These are phyloP conservation scores for Rhodocollybia butyracea DNA, from an alignment of 768 basidiomycete genomes.

Conservation along the genomic window DNA sequence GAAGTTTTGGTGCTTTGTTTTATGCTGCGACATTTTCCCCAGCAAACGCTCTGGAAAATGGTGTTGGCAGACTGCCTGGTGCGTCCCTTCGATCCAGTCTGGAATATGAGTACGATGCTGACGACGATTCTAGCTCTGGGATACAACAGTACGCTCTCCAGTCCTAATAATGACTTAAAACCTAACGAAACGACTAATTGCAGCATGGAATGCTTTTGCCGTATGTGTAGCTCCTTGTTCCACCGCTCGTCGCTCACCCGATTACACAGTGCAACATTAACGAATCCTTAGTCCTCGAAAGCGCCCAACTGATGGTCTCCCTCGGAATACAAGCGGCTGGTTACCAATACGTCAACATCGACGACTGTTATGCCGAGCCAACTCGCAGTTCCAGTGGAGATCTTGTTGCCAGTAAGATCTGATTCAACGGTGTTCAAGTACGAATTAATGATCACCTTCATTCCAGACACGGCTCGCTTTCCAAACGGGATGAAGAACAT, in stretches of 20 bases:
- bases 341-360: constrained; percentile 59
- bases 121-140: constrained; percentile 31
- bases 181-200: neutral
- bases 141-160: constrained; percentile 42
- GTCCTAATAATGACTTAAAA: too few relatives aligned
- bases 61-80: constrained; percentile 11
- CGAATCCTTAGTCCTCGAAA: constrained; percentile 47
- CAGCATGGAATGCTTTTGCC: constrained; percentile 48
- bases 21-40: neutral
- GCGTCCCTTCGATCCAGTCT: neutral
- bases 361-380: constrained; percentile 64
- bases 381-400: constrained; percentile 46
- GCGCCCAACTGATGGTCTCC: constrained; percentile 50
- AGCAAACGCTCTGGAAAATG: constrained; percentile 7
- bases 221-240: constrained; percentile 22
- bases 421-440: neutral
- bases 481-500: constrained; percentile 53
- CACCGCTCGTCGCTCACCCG: neutral
- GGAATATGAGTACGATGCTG: neutral
- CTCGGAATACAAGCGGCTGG: constrained; percentile 57
- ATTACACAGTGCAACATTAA: constrained; percentile 39
- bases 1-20: neutral
- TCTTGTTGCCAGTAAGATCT: constrained; percentile 45
- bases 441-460: neutral
- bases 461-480: constrained; percentile 48